Conservation (phyloP, 768 basidiomycete species). For the Trametes punicea region DNA sequence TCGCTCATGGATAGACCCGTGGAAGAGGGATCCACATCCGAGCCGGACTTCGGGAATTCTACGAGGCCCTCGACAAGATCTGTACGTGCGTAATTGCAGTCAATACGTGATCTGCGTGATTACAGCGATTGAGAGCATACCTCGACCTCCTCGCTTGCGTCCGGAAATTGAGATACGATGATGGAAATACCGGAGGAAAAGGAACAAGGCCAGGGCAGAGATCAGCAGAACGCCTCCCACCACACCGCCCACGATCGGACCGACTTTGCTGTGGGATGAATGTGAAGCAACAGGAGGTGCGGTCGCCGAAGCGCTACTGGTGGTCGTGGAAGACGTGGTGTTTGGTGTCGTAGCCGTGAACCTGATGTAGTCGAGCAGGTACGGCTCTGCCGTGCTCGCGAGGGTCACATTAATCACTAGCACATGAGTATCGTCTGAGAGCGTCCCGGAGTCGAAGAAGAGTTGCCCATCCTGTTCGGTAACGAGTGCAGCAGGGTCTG, state of each 20-base stretch:
- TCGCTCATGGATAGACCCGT: neutral
- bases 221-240: constrained; percentile 19
- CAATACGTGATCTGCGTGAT: neutral
- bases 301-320: neutral
- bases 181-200: constrained; percentile 10
- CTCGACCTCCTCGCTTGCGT: constrained; percentile 4
- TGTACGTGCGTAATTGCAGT: neutral
- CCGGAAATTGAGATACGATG: constrained; percentile 19
- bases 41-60: neutral
- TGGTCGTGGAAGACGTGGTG: neutral
- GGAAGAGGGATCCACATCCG: neutral
- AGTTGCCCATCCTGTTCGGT: constrained; percentile 17
- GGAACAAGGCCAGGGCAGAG: constrained; percentile 6
- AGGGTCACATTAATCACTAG: constrained; percentile 21
- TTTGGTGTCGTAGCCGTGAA: constrained; percentile 8
- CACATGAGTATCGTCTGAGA: constrained; percentile 10
- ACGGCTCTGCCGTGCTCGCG: constrained; percentile 17
- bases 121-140: neutral
- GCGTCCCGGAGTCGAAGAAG: constrained; percentile 20
- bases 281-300: neutral
- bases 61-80: constrained; percentile 8
- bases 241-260: constrained; percentile 23
- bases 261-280: constrained; percentile 11
- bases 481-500: constrained; percentile 1
- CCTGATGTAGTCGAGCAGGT: constrained; percentile 21